phyloP scores from a whole-genome alignment of 352 stramenopile genomes.

The Thalassiosira hispida region DNA sequence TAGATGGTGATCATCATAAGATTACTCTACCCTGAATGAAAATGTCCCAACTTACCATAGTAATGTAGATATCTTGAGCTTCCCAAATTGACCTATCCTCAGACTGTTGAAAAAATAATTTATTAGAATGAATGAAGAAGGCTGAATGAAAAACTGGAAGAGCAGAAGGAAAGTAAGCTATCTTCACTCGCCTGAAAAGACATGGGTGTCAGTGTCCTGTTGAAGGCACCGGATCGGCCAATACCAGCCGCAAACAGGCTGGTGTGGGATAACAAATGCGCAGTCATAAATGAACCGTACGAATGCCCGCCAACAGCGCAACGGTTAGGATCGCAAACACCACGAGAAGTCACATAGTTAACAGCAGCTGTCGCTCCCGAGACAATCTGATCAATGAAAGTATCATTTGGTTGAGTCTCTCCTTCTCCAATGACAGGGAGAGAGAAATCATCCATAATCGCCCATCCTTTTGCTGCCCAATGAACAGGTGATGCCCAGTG shows the following conservation, averaged over 20 bases:
- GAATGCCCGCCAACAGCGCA: constrained; percentile 59
- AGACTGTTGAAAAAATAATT: constrained; percentile 3
- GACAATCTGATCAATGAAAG: constrained; percentile 59
- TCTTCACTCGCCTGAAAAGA: constrained; percentile 44
- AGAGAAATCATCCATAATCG: constrained; percentile 59
- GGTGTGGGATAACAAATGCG: constrained; percentile 59
- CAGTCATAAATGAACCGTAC: constrained; percentile 62
- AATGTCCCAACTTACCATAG: too few species aligned
- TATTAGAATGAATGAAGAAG: not conserved
- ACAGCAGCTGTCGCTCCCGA: constrained; percentile 52
- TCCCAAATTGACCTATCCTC: constrained; percentile 59
- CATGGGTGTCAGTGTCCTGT: constrained; percentile 59
- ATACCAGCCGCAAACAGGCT: constrained; percentile 56
- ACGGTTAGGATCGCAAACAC: constrained; percentile 47
- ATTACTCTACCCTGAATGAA: too few species aligned
- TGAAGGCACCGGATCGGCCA: constrained; percentile 54
- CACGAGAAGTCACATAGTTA: constrained; percentile 44
- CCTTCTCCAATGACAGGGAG: constrained; percentile 55
- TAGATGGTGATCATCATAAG: too few species aligned
- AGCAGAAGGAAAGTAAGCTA: not conserved
- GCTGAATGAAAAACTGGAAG: not conserved
- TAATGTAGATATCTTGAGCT: constrained; percentile 56
- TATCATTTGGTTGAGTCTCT: constrained; percentile 56
- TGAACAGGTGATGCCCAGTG: constrained; percentile 58
- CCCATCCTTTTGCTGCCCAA: constrained; percentile 55